phyloP scores from a whole-genome alignment of 352 stramenopile genomes.

The Elongisporangium undulatum region DNA sequence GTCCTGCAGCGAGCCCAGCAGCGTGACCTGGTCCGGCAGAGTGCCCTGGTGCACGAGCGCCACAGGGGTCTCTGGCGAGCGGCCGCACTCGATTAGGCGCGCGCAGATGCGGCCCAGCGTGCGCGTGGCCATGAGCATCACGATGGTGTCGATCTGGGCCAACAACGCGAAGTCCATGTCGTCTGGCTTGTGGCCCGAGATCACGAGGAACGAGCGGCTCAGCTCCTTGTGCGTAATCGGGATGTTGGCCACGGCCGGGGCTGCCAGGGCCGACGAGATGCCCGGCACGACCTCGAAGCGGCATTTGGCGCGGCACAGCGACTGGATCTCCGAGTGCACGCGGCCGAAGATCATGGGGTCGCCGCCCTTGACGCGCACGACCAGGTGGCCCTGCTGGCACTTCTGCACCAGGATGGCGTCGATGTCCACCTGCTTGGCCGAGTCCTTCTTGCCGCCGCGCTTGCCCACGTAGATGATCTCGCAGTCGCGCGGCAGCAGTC shows the following conservation, averaged over 20 bases:
- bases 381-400: slow-evolving; percentile 40
- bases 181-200: slow-evolving; percentile 60
- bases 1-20: slow-evolving; percentile 45
- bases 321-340: slow-evolving; percentile 67
- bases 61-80: slow-evolving; percentile 32
- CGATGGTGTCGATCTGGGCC: slow-evolving; percentile 43
- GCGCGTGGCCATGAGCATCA: slow-evolving; percentile 57
- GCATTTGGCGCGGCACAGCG: slow-evolving; percentile 37
- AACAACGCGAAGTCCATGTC: slow-evolving; percentile 60
- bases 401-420: slow-evolving; percentile 55
- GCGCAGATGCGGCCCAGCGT: slow-evolving; percentile 43
- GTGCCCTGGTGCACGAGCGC: slow-evolving; percentile 61
- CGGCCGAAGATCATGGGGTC: slow-evolving; percentile 74
- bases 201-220: slow-evolving; percentile 56
- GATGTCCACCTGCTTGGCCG: slow-evolving; percentile 61
- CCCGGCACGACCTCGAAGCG: slow-evolving; percentile 61
- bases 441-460: slow-evolving; percentile 60
- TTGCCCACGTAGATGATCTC: slow-evolving; percentile 70
- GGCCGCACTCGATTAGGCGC: slow-evolving; percentile 36
- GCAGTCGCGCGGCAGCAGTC: slow-evolving; percentile 44
- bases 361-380: slow-evolving; percentile 65
- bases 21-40: slow-evolving; percentile 44
- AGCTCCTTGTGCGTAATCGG: slow-evolving; percentile 67
- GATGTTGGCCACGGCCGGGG: slow-evolving; percentile 54
- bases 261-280: slow-evolving; percentile 61